Base-by-base conservation (phyloP, 257 asterid genomes). In the Verbena officinalis region DNA sequence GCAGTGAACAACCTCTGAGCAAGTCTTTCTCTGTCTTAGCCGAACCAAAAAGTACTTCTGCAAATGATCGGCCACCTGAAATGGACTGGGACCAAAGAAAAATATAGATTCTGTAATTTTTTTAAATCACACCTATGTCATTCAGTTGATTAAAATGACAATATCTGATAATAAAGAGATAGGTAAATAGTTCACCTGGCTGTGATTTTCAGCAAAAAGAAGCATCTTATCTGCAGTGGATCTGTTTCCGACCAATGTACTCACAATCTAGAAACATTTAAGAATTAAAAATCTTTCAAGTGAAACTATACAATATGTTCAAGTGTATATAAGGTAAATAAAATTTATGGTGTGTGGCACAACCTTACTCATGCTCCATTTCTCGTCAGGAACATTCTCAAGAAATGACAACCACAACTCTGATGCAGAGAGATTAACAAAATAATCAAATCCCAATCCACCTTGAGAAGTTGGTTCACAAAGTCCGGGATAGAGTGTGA, bases 291-390 rank as follows among this genome's bases (percentile, higher is more conserved):
- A 71, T 62, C 55, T 46, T 54, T 74, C 24, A 16, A 38, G 31
- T 45, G 57, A 61, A 61, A 17, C 12, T 51, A 59, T 20, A 20
- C 16, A 33, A 64, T 48, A 44, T 58, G 40, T 51, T 54, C 62
- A 65, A 65, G 70, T 19, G 50, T 24, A 46, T 34, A 54, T 11
- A 38, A 58, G 66, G 59, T 15, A 64, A 60, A 42, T 44, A 60
- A 24, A 72, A 56, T 39, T 45, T 60, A 42, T 27, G 60, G 38
- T 59, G 52, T 49, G 74, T 20, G 55, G 54, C 51, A 70, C 86
- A 62, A 92, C 98, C 99, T 93, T 81, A 80, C 81, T 86, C 97
- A 93, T 90, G 84, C 85, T 86, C 99, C 99, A 93, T 71, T 87
- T 85, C 62, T 74, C 81, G 22, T 90, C 96, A n/a, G 94, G 96